These are phyloP conservation scores for Aspergillus sclerotialis DNA, from an alignment of 2,329 filamentous ascomycete genomes.

Conservation along the genomic window DNA sequence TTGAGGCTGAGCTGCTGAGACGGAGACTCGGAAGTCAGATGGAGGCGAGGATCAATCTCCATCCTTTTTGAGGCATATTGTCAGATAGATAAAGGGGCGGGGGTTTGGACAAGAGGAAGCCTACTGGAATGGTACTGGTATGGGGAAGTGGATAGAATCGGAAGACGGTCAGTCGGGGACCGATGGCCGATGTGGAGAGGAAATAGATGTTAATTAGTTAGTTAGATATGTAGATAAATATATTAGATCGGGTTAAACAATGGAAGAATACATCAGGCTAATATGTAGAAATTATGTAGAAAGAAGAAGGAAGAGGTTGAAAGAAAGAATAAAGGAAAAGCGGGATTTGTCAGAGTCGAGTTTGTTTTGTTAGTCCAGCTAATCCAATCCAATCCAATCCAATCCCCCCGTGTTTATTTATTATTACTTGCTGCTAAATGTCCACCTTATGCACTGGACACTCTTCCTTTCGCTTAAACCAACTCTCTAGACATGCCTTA, in stretches of 20 bases:
- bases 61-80: conserved; percentile 10
- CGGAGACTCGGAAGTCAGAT: conserved; percentile 4
- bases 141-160: background rate
- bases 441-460: conserved; percentile 54
- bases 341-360: no score
- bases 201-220: no score
- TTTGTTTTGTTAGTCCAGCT: no score
- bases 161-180: background rate
- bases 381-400: no score
- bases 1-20: background rate
- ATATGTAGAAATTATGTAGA: no score
- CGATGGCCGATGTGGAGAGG: background rate
- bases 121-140: background rate
- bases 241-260: background rate
- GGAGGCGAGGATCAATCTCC: conserved; percentile 30
- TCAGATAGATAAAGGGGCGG: background rate
- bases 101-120: background rate
- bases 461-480: conserved; percentile 53
- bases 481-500: conserved; percentile 52
- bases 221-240: no score
- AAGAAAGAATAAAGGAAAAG: background rate
- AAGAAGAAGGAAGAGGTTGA: background rate
- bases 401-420: no score
- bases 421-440: background rate
- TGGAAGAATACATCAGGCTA: no score